Percentiles rank a stretch among this genome's conserved stretches.
phyloP scores from a whole-genome alignment of 1,139 yeast genomes.

The Hemisphaericaspora lyxosophila region DNA sequence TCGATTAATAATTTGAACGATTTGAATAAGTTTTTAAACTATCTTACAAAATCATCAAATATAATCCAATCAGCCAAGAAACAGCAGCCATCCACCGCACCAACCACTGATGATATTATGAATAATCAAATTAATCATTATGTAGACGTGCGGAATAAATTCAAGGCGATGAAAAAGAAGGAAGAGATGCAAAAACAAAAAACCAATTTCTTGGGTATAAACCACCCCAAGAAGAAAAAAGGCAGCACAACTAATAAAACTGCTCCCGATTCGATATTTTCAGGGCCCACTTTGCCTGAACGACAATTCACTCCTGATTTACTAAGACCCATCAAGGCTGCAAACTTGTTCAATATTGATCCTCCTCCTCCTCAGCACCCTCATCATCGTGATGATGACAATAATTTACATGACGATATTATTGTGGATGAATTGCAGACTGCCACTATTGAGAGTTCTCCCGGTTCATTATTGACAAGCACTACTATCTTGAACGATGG shows the following conservation, averaged over 20 bases:
- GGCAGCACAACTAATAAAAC: constrained; percentile 1
- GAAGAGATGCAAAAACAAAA: constrained; percentile 15
- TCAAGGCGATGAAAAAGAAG: constrained; percentile 19
- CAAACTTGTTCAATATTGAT: constrained; percentile 16
- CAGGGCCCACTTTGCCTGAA: constrained; percentile 6
- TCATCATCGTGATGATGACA: too few species aligned
- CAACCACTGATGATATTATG: constrained; percentile 18
- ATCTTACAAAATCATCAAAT: constrained; percentile 39
- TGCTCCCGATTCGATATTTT: constrained; percentile 5
- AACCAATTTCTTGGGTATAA: constrained; percentile 1
- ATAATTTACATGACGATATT: constrained; percentile 10
- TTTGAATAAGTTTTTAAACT: constrained; percentile 43
- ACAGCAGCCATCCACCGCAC: constrained; percentile 13
- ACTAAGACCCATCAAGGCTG: constrained; percentile 22
- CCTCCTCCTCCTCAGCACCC: too few species aligned
- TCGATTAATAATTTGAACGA: constrained; percentile 43
- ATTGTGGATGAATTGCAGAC: constrained; percentile 14
- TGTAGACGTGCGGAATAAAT: constrained; percentile 29
- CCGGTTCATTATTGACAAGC: constrained; percentile 4
- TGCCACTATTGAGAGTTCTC: constrained; percentile 14
- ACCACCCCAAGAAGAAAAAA: neutral
- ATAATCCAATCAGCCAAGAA: constrained; percentile 45
- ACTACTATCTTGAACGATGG: constrained; percentile 5
- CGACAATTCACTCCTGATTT: constrained; percentile 20
- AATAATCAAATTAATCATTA: constrained; percentile 40